Evolutionary conservation across 2,329 filamentous ascomycete species (phyloP), one percentile per base, ranked within the genome.

Genomic region (Triangularia setosa): DNA sequence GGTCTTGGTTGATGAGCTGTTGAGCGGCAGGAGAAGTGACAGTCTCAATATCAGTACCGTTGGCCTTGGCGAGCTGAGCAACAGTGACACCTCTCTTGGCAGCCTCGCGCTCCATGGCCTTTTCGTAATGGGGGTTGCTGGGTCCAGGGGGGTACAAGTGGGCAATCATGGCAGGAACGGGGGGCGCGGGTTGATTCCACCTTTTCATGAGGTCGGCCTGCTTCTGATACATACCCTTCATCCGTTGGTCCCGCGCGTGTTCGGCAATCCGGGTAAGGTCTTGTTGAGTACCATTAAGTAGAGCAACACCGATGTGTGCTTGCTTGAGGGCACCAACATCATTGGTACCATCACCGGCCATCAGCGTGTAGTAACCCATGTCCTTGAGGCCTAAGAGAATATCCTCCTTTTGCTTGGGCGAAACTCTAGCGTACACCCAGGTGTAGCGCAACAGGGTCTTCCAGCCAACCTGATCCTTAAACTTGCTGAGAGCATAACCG

Each of bases 141-240:
- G 92, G 91, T 33, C 94, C 94, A 61, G 93, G 92, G 57, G 95
- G 93, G 77, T 96, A 99, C 28, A 99, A 81, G 75, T 99, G 95
- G 27, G 95, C 95, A 71, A 99, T 97, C 72, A 93, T 82, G 65
- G 89, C 80, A n/a, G 95, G 95, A 1, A 98, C 91, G 0, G 95
- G 95, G n/a, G 95, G 95, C 1, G 87, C 77, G 14, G 93, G 92
- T 77, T 97, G 93, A 76, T 96, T 97, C 84, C 98, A 99, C 68
- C 94, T 87, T 74, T 90, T 86, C 92, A 99, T 97, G 76, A 99
- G 84, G 56, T 88, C 82, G 63, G 90, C 85, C 77, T 99, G 95
- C 83, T 99, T 98, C 80, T 98, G 92, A 76, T 99, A 99, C 69
- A 99, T 87, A 69, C 97, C 93, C 84, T 97, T 98, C 91, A 99